Evolutionary conservation across 2,329 filamentous ascomycete species (phyloP), one percentile per base, ranked within the genome.

Genomic region (Alternaria burnsii): DNA sequence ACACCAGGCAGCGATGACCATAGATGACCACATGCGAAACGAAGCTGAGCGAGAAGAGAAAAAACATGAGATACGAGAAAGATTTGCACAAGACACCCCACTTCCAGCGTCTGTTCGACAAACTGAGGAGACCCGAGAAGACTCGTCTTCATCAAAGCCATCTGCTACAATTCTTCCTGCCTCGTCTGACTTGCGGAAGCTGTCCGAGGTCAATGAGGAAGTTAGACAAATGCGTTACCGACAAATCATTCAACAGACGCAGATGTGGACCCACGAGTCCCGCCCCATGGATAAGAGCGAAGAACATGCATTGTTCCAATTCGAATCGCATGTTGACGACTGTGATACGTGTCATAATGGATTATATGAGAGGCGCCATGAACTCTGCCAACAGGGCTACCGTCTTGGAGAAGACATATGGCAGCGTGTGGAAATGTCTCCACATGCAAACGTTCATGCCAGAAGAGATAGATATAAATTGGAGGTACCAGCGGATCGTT

Each of bases 201-300:
- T 75, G 12, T 73, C 77, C 7, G 82, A 84, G 56, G 71, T 85
- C 6, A 81, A 76, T 59, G 83, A 85, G 41, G 83, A 85, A 68
- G 83, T 85, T 59, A 77, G 78, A 44, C 71, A 84, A 16, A 79
- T 86, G 11, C 74, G 28, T 30, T 11, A 11, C 28, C 10, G 11
- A 30, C 10, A 5, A 11, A 30, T 30, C 1, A 26, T 26, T 8
- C 24, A 26, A 26, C 24, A 26, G 24, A 26, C 24, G 7, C 30
- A 32, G 30, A 32, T 32, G 6, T 12, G 32, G 12, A 36, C 12
- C 4, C 12, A 4, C 32, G 14, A 36, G 3, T 14, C 32, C 1
- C 32, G 32, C 1, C 12, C 32, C 16, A 65, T 69, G 32, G 61
- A 66, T n/a, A 16, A 30, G 20, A 46, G 55, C 9, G 71, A 75